phyloP scores from a whole-genome alignment of 495 filamentous ascomycete genomes.

The Chaetomidium leptoderma region DNA sequence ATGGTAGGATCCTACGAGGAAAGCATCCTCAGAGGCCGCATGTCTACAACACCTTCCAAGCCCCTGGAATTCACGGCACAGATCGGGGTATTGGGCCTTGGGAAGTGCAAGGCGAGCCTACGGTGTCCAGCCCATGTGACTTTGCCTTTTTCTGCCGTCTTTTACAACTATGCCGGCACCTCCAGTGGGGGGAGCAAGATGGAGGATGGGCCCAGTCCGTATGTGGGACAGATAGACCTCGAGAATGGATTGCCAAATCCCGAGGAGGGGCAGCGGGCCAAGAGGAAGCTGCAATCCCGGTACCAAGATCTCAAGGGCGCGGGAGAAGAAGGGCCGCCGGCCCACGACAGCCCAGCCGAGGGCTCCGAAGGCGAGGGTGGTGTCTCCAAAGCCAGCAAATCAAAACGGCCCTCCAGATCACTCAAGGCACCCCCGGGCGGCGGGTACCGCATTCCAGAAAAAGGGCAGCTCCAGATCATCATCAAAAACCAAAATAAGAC shows the following conservation, averaged over 20 bases:
- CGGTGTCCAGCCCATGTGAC: conserved; percentile 89
- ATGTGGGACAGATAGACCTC: conserved; percentile 90
- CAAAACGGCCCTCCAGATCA: conserved; percentile 60
- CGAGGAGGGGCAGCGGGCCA: conserved; percentile 42
- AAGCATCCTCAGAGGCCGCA: conserved; percentile 87
- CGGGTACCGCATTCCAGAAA: conserved; percentile 90
- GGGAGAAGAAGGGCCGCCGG: conserved; percentile 29
- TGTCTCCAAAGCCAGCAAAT: conserved; percentile 43
- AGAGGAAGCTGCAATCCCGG: conserved; percentile 44
- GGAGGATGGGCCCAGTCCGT: conserved; percentile 88
- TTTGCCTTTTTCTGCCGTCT: conserved; percentile 91
- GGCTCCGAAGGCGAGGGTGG: conserved; percentile 35
- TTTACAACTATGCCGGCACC: conserved; percentile 80
- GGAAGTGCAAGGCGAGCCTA: conserved; percentile 81
- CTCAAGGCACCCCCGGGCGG: conserved; percentile 74
- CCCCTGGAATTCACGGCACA: conserved; percentile 92
- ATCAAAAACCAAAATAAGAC: conserved; percentile 97
- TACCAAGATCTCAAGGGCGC: conserved; percentile 26
- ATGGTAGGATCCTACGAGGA: conserved; percentile 99
- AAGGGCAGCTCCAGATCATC: conserved; percentile 93
- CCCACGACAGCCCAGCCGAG: conserved; percentile 26
- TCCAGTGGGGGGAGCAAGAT: conserved; percentile 54
- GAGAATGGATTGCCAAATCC: conserved; percentile 64
- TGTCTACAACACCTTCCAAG: conserved; percentile 95
- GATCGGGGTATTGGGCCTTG: conserved; percentile 87